phyloP scores from a whole-genome alignment of 257 asterid species.

The Marsdenia floribunda region DNA sequence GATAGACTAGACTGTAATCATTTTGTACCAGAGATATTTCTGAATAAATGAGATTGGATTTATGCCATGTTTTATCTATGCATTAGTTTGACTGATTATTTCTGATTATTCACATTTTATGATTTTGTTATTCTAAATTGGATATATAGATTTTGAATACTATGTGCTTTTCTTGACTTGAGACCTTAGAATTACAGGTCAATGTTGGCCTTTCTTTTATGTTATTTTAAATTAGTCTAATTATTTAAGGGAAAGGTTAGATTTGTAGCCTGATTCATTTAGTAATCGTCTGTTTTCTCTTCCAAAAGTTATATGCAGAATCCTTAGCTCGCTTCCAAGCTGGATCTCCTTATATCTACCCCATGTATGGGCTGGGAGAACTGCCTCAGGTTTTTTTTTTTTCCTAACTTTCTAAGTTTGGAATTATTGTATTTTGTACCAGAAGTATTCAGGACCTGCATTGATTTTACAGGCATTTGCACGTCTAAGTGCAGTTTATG shows the following conservation, averaged over 20 bases:
- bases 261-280: neutral
- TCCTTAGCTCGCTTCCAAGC: slow-evolving; percentile 94
- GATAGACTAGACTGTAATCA: neutral
- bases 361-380: slow-evolving; percentile 96
- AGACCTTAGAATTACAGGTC: too few species aligned
- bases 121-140: too few species aligned
- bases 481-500: slow-evolving; percentile 98
- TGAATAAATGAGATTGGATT: neutral
- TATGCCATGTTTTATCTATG: neutral
- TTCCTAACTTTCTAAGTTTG: slow-evolving; percentile 13
- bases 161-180: too few species aligned
- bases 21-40: neutral
- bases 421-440: neutral
- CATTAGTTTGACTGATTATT: neutral
- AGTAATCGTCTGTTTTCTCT: slow-evolving; percentile 14
- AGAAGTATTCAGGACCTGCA: neutral
- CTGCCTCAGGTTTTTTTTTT: slow-evolving; percentile 90
- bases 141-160: too few species aligned
- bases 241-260: too few species aligned
- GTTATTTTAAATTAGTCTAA: neutral
- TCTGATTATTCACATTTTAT: too few species aligned
- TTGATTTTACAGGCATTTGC: slow-evolving; percentile 79
- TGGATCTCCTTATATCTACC: slow-evolving; percentile 97
- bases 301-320: slow-evolving; percentile 84
- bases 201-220: neutral